phyloP scores from a whole-genome alignment of 768 basidiomycete species.

The Mycena alexandri region DNA sequence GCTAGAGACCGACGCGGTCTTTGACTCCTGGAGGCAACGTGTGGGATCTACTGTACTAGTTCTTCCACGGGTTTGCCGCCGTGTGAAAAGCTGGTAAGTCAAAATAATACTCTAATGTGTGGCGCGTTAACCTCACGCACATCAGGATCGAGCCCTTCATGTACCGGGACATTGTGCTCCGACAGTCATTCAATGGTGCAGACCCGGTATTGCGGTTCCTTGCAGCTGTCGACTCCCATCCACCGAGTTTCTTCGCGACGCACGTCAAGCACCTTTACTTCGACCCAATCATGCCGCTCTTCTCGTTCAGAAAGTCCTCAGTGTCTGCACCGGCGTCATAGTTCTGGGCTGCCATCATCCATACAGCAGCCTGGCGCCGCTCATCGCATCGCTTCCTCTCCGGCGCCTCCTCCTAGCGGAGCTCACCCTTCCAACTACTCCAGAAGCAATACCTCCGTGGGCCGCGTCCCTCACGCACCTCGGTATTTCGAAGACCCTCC shows the following conservation, averaged over 20 bases:
- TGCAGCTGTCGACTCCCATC: conserved; percentile 49
- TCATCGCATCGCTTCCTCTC: conserved; percentile 22
- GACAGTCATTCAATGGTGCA: conserved; percentile 31
- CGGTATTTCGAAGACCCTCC: conserved; percentile 7
- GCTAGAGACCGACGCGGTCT: background rate
- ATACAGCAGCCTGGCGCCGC: conserved; percentile 14
- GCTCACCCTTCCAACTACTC: background rate
- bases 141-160: conserved; percentile 56
- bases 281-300: conserved; percentile 40
- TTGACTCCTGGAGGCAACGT: conserved; percentile 13
- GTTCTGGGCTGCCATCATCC: conserved; percentile 44
- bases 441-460: conserved; percentile 6
- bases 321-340: conserved; percentile 51
- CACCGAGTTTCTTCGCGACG: conserved; percentile 50
- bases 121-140: no score
- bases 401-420: conserved; percentile 24
- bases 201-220: conserved; percentile 50
- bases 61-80: conserved; percentile 19
- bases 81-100: conserved; percentile 19
- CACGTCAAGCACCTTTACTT: conserved; percentile 56
- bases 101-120: background rate
- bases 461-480: conserved; percentile 24
- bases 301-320: conserved; percentile 43
- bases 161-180: conserved; percentile 53
- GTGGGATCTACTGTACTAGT: conserved; percentile 10